Evolutionary conservation across 2,329 filamentous ascomycete genomes (phyloP).

Genomic region (Sphaerulina musiva): DNA sequence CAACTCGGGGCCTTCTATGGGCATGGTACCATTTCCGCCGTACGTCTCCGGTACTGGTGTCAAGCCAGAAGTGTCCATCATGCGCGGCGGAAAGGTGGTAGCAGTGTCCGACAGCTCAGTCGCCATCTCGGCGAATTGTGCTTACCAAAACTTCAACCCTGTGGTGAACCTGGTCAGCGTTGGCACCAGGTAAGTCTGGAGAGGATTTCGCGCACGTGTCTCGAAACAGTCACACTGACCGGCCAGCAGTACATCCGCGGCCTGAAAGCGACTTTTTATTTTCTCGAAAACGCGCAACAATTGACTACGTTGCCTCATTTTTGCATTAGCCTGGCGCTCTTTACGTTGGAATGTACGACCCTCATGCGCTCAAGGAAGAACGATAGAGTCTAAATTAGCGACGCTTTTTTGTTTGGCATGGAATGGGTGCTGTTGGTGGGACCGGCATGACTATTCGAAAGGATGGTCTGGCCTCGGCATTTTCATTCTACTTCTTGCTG

Average conservation of each 20-base stretch:
- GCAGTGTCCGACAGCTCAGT: conserved; percentile 25
- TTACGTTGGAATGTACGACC: conserved; percentile 14
- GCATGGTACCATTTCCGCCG: conserved; percentile 32
- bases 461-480: neutral
- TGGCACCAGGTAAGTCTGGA: conserved; percentile 18
- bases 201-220: no score
- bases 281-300: conserved; percentile 1
- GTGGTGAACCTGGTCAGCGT: conserved; percentile 33
- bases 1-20: conserved; percentile 28
- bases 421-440: neutral
- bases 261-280: neutral
- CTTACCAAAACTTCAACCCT: conserved; percentile 35
- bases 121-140: conserved; percentile 28
- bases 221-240: conserved; percentile 3
- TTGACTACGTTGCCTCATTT: neutral
- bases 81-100: conserved; percentile 27
- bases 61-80: conserved; percentile 31
- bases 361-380: conserved; percentile 17
- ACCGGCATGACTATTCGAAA: neutral
- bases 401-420: conserved; percentile 17
- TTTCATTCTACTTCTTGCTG: neutral
- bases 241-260: conserved; percentile 1
- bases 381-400: conserved; percentile 21
- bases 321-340: conserved; percentile 19
- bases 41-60: conserved; percentile 27